Percentiles rank a stretch among this genome's conserved stretches.
Evolutionary conservation across 306 rosid genomes (phyloP).

Genomic region (Myrica gale): DNA sequence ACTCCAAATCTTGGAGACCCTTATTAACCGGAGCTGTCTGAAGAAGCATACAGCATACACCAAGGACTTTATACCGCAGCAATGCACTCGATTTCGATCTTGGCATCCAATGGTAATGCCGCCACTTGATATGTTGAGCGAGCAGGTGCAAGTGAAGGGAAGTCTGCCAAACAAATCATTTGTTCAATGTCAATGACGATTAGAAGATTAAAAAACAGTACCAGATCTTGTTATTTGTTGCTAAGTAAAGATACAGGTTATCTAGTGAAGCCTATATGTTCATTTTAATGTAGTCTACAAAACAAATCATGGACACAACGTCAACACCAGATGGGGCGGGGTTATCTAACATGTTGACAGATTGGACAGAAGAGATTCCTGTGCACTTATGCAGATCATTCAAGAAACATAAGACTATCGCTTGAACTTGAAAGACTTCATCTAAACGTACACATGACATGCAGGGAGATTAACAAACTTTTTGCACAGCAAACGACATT

Average conservation of each 20-base stretch:
- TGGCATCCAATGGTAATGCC: constrained; percentile 85
- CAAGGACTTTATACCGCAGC: constrained; percentile 50
- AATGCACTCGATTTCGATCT: constrained; percentile 93
- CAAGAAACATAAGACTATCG: too few species aligned
- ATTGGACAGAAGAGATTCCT: too few species aligned
- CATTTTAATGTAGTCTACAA: too few species aligned
- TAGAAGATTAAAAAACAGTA: neutral
- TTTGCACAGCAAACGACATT: too few species aligned
- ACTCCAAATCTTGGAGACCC: constrained; percentile 20
- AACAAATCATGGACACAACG: too few species aligned
- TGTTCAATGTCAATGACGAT: neutral
- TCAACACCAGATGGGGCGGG: too few species aligned
- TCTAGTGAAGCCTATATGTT: neutral
- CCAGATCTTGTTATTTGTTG: neutral
- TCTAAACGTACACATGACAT: too few species aligned
- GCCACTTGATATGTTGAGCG: constrained; percentile 92
- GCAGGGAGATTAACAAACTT: too few species aligned
- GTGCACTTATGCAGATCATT: too few species aligned
- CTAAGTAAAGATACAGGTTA: neutral
- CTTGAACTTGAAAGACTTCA: too few species aligned
- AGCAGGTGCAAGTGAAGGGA: constrained; percentile 81
- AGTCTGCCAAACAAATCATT: constrained; percentile 50
- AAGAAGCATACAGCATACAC: neutral
- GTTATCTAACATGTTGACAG: too few species aligned
- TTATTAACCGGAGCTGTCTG: constrained; percentile 38